phyloP scores from a whole-genome alignment of 176 grass and related monocot species.

The Metroxylon sagu region DNA sequence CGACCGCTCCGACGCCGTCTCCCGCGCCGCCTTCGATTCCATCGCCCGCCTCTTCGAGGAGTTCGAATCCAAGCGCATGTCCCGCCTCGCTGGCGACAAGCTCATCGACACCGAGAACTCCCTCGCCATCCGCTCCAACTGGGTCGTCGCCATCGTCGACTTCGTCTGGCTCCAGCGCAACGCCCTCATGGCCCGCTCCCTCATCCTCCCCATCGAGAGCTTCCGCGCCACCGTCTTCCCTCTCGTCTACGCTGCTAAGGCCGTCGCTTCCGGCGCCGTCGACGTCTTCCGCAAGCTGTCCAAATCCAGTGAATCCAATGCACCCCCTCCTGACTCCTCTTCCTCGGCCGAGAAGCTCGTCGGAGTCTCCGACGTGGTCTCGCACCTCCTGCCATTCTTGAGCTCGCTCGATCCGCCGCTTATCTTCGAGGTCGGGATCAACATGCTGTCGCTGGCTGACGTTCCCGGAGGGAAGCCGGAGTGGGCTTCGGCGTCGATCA shows the following conservation, averaged over 20 bases:
- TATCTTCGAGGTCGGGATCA: constrained; percentile 97
- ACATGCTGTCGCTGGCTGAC: constrained; percentile 88
- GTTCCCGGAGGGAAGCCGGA: constrained; percentile 94
- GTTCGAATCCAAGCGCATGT: constrained; percentile 88
- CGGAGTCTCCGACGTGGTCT: constrained; percentile 83
- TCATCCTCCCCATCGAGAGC: constrained; percentile 83
- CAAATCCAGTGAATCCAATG: constrained; percentile 18
- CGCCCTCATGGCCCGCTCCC: constrained; percentile 64
- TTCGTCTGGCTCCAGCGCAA: constrained; percentile 77
- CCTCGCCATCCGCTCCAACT: constrained; percentile 78
- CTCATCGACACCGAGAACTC: constrained; percentile 82
- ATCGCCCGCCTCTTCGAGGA: constrained; percentile 86
- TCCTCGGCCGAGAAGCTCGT: constrained; percentile 70
- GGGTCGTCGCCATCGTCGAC: constrained; percentile 66
- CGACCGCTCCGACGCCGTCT: constrained; percentile 62
- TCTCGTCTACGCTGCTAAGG: constrained; percentile 75
- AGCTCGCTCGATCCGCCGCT: constrained; percentile 83
- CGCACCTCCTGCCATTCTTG: constrained; percentile 81
- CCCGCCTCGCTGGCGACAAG: constrained; percentile 86
- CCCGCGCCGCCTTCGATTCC: constrained; percentile 66
- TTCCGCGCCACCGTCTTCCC: constrained; percentile 77
- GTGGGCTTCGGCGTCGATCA: constrained; percentile 93
- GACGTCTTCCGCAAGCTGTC: constrained; percentile 56
- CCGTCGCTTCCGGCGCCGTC: constrained; percentile 73
- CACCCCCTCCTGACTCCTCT: constrained; percentile 16